A percentile compares a stretch with the other conserved stretches of the same genome.
These are phyloP conservation scores for Suillus cothurnatus DNA, from an alignment of 768 basidiomycete genomes.

Conservation along the genomic window DNA sequence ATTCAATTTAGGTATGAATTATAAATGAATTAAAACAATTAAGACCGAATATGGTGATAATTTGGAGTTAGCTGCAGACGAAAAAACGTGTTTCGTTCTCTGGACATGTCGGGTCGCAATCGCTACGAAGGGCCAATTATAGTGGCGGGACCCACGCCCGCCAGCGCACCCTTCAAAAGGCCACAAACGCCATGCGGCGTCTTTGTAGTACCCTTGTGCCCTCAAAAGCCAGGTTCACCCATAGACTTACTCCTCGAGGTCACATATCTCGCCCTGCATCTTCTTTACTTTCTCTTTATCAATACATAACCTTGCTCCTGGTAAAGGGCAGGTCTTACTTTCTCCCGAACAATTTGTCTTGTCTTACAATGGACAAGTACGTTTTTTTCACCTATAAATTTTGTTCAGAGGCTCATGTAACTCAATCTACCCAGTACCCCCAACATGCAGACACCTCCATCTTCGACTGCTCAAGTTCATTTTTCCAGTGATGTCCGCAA, in stretches of 20 bases:
- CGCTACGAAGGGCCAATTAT: constrained; percentile 50
- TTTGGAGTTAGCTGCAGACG: constrained; percentile 49
- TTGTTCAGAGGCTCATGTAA: constrained; percentile 10
- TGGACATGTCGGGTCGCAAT: constrained; percentile 60
- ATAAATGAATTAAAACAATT: constrained; percentile 24
- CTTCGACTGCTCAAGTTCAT: constrained; percentile 60
- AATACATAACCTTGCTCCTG: constrained; percentile 23
- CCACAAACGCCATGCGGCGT: constrained; percentile 29
- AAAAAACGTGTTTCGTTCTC: constrained; percentile 81
- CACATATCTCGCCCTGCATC: constrained; percentile 20
- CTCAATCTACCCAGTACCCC: constrained; percentile 1
- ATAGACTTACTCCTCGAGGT: constrained; percentile 25
- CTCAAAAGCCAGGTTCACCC: constrained; percentile 29
- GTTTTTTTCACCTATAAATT: constrained; percentile 29
- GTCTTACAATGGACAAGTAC: constrained; percentile 20
- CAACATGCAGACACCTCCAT: constrained; percentile 35
- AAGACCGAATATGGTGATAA: constrained; percentile 23
- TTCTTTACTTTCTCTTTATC: constrained; percentile 15
- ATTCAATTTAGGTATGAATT: constrained; percentile 19
- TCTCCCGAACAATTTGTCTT: constrained; percentile 11
- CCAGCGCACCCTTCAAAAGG: constrained; percentile 44
- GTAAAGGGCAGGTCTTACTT: constrained; percentile 33
- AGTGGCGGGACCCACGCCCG: constrained; percentile 46
- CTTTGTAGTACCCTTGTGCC: constrained; percentile 27
- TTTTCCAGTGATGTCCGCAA: constrained; percentile 80